Conservation (phyloP, 1,139 yeast species). For the Waltiozyma sp. region DNA sequence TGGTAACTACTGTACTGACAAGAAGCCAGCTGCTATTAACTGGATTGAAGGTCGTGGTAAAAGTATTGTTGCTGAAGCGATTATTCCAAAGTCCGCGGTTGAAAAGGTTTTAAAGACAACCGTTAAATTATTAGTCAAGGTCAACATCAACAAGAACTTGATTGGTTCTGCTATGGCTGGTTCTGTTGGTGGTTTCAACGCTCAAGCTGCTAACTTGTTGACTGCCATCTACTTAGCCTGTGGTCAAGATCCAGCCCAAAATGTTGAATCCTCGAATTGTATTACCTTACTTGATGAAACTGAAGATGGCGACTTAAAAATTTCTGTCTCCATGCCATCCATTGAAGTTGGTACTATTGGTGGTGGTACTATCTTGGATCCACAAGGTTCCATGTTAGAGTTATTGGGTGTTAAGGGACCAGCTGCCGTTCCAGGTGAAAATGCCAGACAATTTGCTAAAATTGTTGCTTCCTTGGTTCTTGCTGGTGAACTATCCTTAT, state of each 20-base stretch:
- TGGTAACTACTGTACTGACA: slow-evolving; percentile 96
- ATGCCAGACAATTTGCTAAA: slow-evolving; percentile 91
- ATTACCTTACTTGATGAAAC: slow-evolving; percentile 86
- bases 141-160: slow-evolving; percentile 79
- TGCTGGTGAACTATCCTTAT: slow-evolving; percentile 90
- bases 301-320: slow-evolving; percentile 65
- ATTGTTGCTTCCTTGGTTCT: slow-evolving; percentile 90
- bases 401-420: slow-evolving; percentile 93
- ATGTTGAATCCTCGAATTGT: slow-evolving; percentile 95
- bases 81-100: slow-evolving; percentile 75
- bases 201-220: slow-evolving; percentile 93
- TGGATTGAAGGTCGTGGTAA: slow-evolving; percentile 99
- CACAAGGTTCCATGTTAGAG: slow-evolving; percentile 95
- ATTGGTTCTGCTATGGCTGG: slow-evolving; percentile 99
- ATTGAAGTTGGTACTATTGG: slow-evolving; percentile 99
- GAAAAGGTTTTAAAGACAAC: slow-evolving; percentile 76
- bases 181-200: slow-evolving; percentile 93
- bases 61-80: slow-evolving; percentile 95
- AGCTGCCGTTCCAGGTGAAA: slow-evolving; percentile 85
- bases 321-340: slow-evolving; percentile 96
- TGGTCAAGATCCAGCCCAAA: slow-evolving; percentile 98
- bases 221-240: slow-evolving; percentile 91
- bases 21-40: slow-evolving; percentile 94
- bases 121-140: slow-evolving; percentile 84
- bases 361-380: slow-evolving; percentile 95